These are phyloP conservation scores for Candida gigantensis DNA, from an alignment of 1,139 yeast species.

Conservation along the genomic window DNA sequence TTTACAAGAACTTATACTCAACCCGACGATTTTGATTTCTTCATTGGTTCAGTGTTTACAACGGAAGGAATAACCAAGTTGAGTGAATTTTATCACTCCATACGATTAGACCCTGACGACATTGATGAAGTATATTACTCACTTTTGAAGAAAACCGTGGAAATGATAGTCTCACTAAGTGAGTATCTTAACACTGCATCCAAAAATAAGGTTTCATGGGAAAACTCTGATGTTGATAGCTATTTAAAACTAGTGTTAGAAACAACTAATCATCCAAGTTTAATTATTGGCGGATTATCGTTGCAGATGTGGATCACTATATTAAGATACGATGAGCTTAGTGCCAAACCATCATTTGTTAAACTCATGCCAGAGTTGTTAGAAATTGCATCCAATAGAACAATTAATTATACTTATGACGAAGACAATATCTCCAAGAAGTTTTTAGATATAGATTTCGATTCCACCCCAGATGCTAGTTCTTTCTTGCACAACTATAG, in stretches of 20 bases:
- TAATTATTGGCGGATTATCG: constrained; percentile 88
- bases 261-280: constrained; percentile 81
- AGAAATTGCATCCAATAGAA: constrained; percentile 76
- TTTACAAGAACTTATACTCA: constrained; percentile 78
- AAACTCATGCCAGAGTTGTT: constrained; percentile 65
- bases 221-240: constrained; percentile 55
- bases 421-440: constrained; percentile 65
- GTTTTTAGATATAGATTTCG: constrained; percentile 82
- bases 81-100: constrained; percentile 60
- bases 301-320: constrained; percentile 94
- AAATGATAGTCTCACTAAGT: constrained; percentile 88
- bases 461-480: constrained; percentile 77
- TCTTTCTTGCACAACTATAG: constrained; percentile 79
- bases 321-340: constrained; percentile 74
- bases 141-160: constrained; percentile 83
- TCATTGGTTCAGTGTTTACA: constrained; percentile 78
- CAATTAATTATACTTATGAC: constrained; percentile 69
- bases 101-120: constrained; percentile 69
- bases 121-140: constrained; percentile 80
- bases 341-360: constrained; percentile 50
- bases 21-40: constrained; percentile 72
- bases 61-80: constrained; percentile 71
- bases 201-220: constrained; percentile 45
- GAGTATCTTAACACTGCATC: constrained; percentile 61
- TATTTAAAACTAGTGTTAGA: constrained; percentile 74